phyloP scores from a whole-genome alignment of 176 grass and related monocot species.

The Paspalum vaginatum region DNA sequence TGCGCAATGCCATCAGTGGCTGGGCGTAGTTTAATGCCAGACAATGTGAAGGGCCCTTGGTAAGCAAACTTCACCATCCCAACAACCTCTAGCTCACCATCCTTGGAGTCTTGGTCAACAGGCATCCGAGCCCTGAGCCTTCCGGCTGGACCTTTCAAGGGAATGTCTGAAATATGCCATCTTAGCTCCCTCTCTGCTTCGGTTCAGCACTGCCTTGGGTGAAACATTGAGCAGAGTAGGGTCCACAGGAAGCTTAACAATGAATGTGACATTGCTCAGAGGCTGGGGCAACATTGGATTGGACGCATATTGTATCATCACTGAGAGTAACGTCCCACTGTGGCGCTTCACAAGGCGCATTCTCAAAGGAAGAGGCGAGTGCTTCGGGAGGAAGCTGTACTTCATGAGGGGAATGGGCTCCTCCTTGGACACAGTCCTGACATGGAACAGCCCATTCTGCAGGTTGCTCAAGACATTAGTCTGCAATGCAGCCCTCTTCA shows the following conservation, averaged over 20 bases:
- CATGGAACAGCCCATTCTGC: constrained; percentile 75
- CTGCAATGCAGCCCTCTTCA: constrained; percentile 85
- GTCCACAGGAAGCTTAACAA: constrained; percentile 86
- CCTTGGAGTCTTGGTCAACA: constrained; percentile 87
- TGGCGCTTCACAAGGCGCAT: constrained; percentile 89
- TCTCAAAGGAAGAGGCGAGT: constrained; percentile 79
- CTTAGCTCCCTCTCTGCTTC: constrained; percentile 73
- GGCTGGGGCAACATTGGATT: constrained; percentile 83
- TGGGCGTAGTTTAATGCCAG: constrained; percentile 76
- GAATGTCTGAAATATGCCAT: constrained; percentile 89
- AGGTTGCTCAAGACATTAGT: constrained; percentile 75
- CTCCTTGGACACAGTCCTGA: constrained; percentile 73
- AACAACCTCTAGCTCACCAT: constrained; percentile 81
- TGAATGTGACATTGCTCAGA: constrained; percentile 81
- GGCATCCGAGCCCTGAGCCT: constrained; percentile 83
- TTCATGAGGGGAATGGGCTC: constrained; percentile 85
- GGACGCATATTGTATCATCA: constrained; percentile 89
- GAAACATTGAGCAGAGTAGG: constrained; percentile 83
- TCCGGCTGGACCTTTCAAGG: constrained; percentile 71
- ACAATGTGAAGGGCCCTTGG: constrained; percentile 78
- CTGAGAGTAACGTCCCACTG: constrained; percentile 74
- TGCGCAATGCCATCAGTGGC: constrained; percentile 66
- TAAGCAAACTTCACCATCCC: constrained; percentile 88
- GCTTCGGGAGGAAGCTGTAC: constrained; percentile 82
- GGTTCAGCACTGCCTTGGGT: constrained; percentile 88